These are phyloP conservation scores for Rhodofomes roseus DNA, from an alignment of 1,284 basidiomycete genomes.

Conservation along the genomic window DNA sequence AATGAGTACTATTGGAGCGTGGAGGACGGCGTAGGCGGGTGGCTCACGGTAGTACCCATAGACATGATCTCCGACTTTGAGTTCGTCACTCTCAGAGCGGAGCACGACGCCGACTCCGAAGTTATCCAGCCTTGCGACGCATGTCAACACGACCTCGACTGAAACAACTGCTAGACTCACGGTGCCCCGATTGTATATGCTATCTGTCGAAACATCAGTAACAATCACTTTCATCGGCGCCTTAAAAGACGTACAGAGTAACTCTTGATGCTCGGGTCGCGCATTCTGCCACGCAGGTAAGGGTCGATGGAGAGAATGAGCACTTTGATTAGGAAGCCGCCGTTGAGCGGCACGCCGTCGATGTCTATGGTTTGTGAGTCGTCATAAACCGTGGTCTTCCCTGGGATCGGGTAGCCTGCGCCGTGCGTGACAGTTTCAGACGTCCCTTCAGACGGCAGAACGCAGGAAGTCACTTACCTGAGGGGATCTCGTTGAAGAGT, in stretches of 20 bases:
- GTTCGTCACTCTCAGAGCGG: conserved; percentile 35
- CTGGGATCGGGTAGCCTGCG: conserved; percentile 36
- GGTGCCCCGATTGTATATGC: conserved; percentile 11
- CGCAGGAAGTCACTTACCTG: background rate
- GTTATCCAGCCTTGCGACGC: conserved; percentile 10
- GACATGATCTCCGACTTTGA: conserved; percentile 42
- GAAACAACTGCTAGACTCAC: no score
- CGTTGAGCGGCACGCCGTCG: conserved; percentile 44
- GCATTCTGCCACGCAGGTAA: conserved; percentile 39
- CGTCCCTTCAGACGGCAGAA: background rate
- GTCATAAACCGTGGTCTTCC: conserved; percentile 47
- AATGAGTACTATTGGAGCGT: no score
- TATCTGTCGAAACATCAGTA: background rate
- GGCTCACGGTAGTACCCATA: conserved; percentile 29
- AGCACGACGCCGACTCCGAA: conserved; percentile 39
- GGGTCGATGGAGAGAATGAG: conserved; percentile 46
- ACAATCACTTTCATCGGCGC: background rate
- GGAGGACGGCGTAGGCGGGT: no score
- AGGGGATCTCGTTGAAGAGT: conserved; percentile 15
- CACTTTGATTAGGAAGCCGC: conserved; percentile 48
- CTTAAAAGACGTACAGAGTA: background rate
- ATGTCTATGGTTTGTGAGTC: conserved; percentile 44
- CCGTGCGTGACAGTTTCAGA: background rate
- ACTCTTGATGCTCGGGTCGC: conserved; percentile 14
- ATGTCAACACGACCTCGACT: background rate